Base-by-base conservation (phyloP, 306 rosid genomes). In the Boehmeria nivea region DNA sequence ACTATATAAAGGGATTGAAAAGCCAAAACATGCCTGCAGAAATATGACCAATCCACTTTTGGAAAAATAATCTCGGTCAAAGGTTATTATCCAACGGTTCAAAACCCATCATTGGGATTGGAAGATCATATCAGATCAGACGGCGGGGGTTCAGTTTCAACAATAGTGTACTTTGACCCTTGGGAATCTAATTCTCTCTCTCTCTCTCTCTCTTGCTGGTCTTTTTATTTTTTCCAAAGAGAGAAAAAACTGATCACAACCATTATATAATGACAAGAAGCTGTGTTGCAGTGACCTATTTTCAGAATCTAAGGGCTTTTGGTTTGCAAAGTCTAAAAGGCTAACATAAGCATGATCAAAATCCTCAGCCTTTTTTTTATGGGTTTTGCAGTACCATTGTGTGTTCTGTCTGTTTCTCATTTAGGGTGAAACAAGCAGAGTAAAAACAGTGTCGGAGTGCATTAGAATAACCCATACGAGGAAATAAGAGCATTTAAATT, bases 1-100 rank as follows among this genome's bases (percentile, higher is more conserved):
- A 47, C 65, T 64, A n/a, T n/a, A n/a, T n/a, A 65, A 63, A 63
- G 54, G 72, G 42, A 57, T 57, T 74, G 81, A 74, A 77, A 65
- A 53, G 83, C 45, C 81, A 62, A 31, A 62, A 46, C 50, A 45
- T 65, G 57, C 63, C 45, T 65, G 63, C 61, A 54, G 31, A 18
- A 26, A 8, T 27, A 12, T 27, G 27, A 44, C 64, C 43, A 27
- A 20, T 7, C 33, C 18, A 19, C 18, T n/a, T n/a, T n/a, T n/a
- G 14, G 26, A n/a, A 49, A 25, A 24, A 19, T 11, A 15, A 2
- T 27, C 3, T 17, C 10, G 27, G 58, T 52, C 43, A 43, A 52
- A 52, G 42, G 25, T 26, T 38, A 26, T 19, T 38, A 42, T 43
- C 68, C 31, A 19, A 42, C 53, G 45, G 61, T 25, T 26, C 18